Evolutionary conservation across 139 green algal genomes (phyloP), one percentile per base, ranked within the genome.

Genomic region (Gonium pectorale): DNA sequence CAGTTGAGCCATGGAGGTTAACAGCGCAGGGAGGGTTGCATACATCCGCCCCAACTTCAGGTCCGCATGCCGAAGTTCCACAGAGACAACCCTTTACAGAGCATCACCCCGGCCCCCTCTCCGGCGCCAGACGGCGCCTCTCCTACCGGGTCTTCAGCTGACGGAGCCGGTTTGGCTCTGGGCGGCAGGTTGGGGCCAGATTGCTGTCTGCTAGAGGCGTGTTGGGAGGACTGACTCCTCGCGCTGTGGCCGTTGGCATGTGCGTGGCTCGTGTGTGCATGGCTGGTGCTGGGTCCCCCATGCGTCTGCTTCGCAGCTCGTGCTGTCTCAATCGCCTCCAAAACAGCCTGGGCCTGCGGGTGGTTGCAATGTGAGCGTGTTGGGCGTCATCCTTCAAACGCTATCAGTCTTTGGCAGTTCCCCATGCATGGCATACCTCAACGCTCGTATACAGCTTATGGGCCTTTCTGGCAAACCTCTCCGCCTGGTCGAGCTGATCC

Each of bases 391-490:
- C 49, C 13, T 11, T 27, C 44, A 8, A 64, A 33, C 24, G n/a
- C 15, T 13, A 64, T 64, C 49, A 13, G 56, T n/a, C 15, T n/a
- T 29, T 5, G 56, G 24, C n/a, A 17, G 49, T 5, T 15, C 51
- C 2, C 4, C 8, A 46, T 66, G n/a, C 29, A 46, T 71, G 17
- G 52, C 80, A 3, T 40, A 89, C 85, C 77, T 89, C 78, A 33
- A 59, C n/a, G 43, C 68, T 82, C 1, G 44, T 26, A 44, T 86
- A 89, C 3, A 89, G 78, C n/a, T 49, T 49, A 5, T 89, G 68
- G 0, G 85, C 85, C 60, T 89, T 89, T 2, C 38, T 24, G 7
- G 69, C 54, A 67, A 83, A 89, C n/a, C 78, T 81, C 8, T 89
- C 75, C 17, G 85, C 85, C 38, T 81, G 86, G 2, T 62, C 68